A percentile compares a stretch with the other conserved stretches of the same genome.
These are phyloP conservation scores for Tirmania nivea DNA, from an alignment of 495 filamentous ascomycete species.

Conservation along the genomic window DNA sequence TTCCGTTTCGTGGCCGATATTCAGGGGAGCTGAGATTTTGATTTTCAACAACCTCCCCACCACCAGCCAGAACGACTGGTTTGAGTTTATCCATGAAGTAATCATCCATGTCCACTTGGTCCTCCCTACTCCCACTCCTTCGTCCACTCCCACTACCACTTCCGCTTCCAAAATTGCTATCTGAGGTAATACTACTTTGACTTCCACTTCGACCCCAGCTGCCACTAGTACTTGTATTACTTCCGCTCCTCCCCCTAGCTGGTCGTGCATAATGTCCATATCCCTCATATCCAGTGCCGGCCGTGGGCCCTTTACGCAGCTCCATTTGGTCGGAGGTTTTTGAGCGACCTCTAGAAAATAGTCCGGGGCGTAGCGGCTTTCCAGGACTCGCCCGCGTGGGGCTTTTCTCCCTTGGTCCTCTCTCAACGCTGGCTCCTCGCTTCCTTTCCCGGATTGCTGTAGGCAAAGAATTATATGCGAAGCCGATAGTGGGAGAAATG, in stretches of 20 bases:
- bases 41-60: conserved; percentile 40
- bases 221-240: conserved; percentile 25
- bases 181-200: conserved; percentile 19
- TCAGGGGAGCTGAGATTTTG: conserved; percentile 22
- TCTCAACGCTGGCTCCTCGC: conserved; percentile 6
- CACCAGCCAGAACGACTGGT: conserved; percentile 71
- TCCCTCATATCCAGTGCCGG: conserved; percentile 90
- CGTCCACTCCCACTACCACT: conserved; percentile 29
- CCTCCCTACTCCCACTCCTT: conserved; percentile 29
- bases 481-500: background rate
- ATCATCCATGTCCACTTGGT: conserved; percentile 35
- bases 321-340: conserved; percentile 26
- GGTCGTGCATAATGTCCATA: conserved; percentile 49
- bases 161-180: conserved; percentile 29
- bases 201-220: conserved; percentile 28
- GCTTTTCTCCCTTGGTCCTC: conserved; percentile 5
- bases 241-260: conserved; percentile 35
- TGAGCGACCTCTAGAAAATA: conserved; percentile 10
- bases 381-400: conserved; percentile 15
- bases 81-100: conserved; percentile 58
- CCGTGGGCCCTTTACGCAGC: conserved; percentile 57
- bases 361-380: conserved; percentile 7
- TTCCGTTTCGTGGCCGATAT: background rate
- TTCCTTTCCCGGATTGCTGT: conserved; percentile 3
- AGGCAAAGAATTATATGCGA: conserved; percentile 6